These are phyloP conservation scores for Rhododendron simsii DNA, from an alignment of 148 eudicot genomes.

Conservation along the genomic window DNA sequence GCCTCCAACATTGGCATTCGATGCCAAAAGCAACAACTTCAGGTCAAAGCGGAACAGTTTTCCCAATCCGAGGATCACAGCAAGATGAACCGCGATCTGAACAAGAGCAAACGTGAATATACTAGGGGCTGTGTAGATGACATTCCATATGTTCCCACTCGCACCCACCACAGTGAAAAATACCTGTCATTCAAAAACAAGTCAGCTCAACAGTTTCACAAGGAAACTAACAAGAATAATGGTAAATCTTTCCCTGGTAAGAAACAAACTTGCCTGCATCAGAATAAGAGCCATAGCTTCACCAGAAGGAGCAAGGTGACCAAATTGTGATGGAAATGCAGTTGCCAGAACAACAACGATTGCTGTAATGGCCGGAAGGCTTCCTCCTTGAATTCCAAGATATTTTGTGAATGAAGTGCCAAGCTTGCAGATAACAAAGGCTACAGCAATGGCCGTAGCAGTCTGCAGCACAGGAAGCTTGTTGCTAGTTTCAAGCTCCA, in stretches of 20 bases:
- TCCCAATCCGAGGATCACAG: constrained; percentile 71
- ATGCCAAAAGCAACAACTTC: constrained; percentile 66
- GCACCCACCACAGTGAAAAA: constrained; percentile 89
- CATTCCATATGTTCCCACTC: constrained; percentile 72
- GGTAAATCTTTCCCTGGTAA: not conserved
- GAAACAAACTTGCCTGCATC: constrained; percentile 63
- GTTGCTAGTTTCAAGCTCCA: constrained; percentile 28
- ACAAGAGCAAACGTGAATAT: constrained; percentile 74
- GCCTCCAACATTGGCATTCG: constrained; percentile 92
- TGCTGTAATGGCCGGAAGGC: constrained; percentile 71
- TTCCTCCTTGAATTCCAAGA: constrained; percentile 56
- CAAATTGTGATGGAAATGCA: constrained; percentile 53
- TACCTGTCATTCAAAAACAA: constrained; percentile 35
- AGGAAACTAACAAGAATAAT: not conserved
- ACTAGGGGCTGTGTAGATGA: constrained; percentile 76
- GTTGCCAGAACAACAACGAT: constrained; percentile 75
- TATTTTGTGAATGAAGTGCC: constrained; percentile 35
- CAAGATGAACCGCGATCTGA: constrained; percentile 77
- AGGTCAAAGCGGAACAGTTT: constrained; percentile 57
- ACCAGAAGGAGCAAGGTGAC: constrained; percentile 72
- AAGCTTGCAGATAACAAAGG: constrained; percentile 63
- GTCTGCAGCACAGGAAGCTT: constrained; percentile 52
- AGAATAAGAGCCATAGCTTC: constrained; percentile 64
- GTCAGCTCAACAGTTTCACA: not conserved
- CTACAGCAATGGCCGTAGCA: constrained; percentile 63